These are phyloP conservation scores for Chlamydomonas schloesseri DNA, from an alignment of 139 green algal genomes.

Conservation along the genomic window DNA sequence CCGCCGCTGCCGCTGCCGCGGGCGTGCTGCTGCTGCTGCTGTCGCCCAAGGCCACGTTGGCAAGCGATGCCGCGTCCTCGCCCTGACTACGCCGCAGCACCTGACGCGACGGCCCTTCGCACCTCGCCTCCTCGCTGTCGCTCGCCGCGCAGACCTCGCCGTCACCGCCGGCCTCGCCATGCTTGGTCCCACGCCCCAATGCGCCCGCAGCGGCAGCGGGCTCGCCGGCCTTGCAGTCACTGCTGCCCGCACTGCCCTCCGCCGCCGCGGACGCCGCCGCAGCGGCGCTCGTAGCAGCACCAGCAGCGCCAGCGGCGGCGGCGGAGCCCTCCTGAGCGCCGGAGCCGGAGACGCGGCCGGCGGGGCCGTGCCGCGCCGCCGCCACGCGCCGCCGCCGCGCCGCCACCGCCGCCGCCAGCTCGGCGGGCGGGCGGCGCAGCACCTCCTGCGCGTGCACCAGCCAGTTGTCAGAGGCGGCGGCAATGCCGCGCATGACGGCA, in stretches of 20 bases:
- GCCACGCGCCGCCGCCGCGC: neutral
- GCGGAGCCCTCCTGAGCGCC: no score
- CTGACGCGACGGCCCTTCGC: neutral
- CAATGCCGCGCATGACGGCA: neutral
- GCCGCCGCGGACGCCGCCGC: no score
- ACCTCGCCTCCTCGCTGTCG: neutral
- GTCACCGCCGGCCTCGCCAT: neutral
- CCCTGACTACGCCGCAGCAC: neutral
- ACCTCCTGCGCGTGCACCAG: neutral
- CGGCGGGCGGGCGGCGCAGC: neutral
- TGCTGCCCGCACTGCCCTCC: no score
- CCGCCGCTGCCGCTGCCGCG: neutral
- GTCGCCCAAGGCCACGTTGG: neutral
- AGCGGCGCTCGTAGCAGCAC: no score
- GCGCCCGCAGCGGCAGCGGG: neutral
- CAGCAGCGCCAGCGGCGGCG: no score
- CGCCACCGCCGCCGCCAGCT: neutral
- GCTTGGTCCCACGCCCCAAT: neutral
- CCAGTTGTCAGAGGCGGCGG: neutral
- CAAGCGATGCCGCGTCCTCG: conserved; percentile 12
- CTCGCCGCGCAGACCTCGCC: neutral
- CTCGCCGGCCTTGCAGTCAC: no score
- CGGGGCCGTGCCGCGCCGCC: neutral
- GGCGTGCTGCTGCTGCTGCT: no score
- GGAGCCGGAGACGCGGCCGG: no score